Percentiles rank a stretch among this genome's conserved stretches.
Conservation (phyloP, 768 basidiomycete species). For the Ramaria rubella region DNA sequence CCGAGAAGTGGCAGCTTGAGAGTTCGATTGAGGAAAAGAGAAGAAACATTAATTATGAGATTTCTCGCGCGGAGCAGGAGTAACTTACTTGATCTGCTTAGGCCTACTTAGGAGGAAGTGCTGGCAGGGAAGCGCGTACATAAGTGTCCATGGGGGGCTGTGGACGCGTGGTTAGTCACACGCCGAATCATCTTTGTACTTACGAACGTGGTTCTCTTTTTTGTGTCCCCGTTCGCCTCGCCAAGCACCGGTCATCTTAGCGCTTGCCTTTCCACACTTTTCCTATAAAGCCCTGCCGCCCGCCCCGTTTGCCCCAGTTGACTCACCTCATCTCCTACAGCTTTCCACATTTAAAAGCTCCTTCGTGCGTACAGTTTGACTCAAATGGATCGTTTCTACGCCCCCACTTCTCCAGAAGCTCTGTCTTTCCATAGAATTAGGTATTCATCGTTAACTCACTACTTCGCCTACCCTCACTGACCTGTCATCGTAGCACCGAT, state of each 20-base stretch:
- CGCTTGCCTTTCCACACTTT: neutral
- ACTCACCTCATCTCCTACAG: conserved; percentile 7
- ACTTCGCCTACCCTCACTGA: neutral
- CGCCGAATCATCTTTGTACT: too few species aligned
- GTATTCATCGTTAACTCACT: conserved; percentile 37
- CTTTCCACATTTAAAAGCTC: neutral
- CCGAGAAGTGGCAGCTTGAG: neutral
- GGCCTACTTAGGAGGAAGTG: too few species aligned
- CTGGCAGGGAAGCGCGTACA: neutral
- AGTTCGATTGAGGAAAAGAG: neutral
- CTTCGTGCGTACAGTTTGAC: neutral
- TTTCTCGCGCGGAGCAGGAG: neutral
- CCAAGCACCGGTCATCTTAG: neutral
- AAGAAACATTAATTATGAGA: neutral
- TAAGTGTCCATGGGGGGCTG: neutral
- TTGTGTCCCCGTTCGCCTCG: neutral
- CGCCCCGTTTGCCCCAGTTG: neutral
- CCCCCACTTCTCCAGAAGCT: conserved; percentile 70
- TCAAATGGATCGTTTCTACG: conserved; percentile 63
- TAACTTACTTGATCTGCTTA: neutral
- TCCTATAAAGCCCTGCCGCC: neutral
- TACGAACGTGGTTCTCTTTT: neutral
- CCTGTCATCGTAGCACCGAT: conserved; percentile 13
- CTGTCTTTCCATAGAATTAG: conserved; percentile 59
- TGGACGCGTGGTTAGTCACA: neutral